These are phyloP conservation scores for Endotrypanum monterogeii DNA, from an alignment of 208 protist genomes.

Conservation along the genomic window DNA sequence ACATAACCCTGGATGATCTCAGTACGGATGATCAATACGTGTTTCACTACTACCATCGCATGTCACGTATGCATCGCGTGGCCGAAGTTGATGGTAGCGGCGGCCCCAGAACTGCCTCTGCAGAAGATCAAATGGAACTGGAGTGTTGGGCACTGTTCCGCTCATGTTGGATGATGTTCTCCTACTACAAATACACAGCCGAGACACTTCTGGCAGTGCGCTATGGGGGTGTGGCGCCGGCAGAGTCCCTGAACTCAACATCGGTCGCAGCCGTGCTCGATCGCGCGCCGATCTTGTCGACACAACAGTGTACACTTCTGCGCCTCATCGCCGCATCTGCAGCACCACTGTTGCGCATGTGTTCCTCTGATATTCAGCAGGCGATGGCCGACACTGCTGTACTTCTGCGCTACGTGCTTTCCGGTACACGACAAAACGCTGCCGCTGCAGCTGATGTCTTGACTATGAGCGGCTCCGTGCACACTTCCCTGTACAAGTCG, in stretches of 20 bases:
- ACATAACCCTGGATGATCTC: constrained; percentile 47
- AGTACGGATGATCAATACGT: constrained; percentile 49
- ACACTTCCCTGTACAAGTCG: constrained; percentile 15
- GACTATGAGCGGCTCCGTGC: constrained; percentile 14
- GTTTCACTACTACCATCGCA: constrained; percentile 55
- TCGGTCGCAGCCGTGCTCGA: constrained; percentile 1
- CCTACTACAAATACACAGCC: constrained; percentile 73
- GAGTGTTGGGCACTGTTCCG: constrained; percentile 56
- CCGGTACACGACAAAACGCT: constrained; percentile 19
- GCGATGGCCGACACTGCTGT: constrained; percentile 66
- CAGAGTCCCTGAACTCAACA: not conserved
- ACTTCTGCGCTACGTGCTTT: constrained; percentile 50
- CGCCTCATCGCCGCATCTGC: constrained; percentile 60
- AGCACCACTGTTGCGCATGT: constrained; percentile 78
- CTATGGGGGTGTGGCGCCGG: constrained; percentile 14
- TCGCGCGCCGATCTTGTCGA: constrained; percentile 30
- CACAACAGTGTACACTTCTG: constrained; percentile 46
- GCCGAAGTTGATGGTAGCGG: constrained; percentile 19
- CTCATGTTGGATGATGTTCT: constrained; percentile 79
- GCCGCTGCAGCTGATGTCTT: constrained; percentile 20
- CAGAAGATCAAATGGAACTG: constrained; percentile 29
- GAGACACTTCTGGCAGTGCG: constrained; percentile 44
- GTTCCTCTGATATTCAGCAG: constrained; percentile 78
- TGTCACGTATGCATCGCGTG: constrained; percentile 24
- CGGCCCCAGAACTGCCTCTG: constrained; percentile 8